phyloP scores from a whole-genome alignment of 257 asterid species.

The Coffea canephora region DNA sequence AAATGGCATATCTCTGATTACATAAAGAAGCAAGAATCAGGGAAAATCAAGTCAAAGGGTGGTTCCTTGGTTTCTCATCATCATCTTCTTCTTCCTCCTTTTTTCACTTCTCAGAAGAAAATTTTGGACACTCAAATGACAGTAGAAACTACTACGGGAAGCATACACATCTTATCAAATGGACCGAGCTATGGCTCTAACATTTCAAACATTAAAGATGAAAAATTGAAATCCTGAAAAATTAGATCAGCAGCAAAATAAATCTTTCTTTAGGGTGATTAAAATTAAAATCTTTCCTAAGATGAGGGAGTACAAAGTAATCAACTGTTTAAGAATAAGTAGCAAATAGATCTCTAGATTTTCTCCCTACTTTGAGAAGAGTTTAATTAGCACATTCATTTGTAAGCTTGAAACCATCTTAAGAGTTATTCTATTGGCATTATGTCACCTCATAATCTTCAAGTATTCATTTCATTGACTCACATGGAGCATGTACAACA shows the following conservation, averaged over 20 bases:
- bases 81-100: neutral
- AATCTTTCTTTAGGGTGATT: neutral
- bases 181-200: neutral
- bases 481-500: neutral
- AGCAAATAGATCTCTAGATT: neutral
- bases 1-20: neutral
- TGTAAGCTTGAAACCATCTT: neutral
- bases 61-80: neutral
- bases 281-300: neutral
- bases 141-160: neutral
- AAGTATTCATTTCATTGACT: constrained; percentile 1
- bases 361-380: neutral
- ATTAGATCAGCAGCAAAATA: neutral
- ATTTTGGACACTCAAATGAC: neutral
- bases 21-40: neutral
- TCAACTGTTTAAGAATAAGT: neutral
- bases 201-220: neutral
- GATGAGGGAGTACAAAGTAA: neutral
- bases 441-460: neutral
- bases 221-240: neutral
- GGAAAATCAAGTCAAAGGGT: neutral
- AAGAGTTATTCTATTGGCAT: neutral
- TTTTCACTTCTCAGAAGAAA: neutral
- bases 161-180: neutral
- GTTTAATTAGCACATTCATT: neutral